phyloP scores from a whole-genome alignment of 331 rosid species.

The Dryas integrifolia region DNA sequence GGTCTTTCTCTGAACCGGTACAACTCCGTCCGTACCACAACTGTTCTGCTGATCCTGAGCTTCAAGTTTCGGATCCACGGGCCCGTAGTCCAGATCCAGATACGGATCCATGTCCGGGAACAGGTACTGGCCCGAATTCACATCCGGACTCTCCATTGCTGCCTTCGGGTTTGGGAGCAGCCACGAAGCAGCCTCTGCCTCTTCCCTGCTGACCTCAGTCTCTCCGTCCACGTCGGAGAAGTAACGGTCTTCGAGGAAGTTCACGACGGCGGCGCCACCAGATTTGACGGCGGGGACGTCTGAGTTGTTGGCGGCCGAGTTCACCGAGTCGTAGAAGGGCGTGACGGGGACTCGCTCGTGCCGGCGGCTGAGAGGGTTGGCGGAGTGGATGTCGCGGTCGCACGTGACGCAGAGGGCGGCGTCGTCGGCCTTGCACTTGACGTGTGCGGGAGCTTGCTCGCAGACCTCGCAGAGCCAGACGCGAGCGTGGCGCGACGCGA shows the following conservation, averaged over 20 bases:
- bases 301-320: conserved; percentile 6
- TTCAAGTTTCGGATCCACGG: conserved; percentile 52
- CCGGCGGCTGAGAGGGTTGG: conserved; percentile 84
- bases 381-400: conserved; percentile 86
- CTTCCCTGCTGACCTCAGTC: conserved; percentile 67
- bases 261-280: conserved; percentile 8
- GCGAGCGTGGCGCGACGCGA: conserved; percentile 95
- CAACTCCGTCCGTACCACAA: conserved; percentile 71
- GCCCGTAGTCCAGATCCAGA: conserved; percentile 68
- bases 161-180: conserved; percentile 66
- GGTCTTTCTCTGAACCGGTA: conserved; percentile 60
- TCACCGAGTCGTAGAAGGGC: conserved; percentile 51
- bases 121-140: conserved; percentile 47
- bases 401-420: conserved; percentile 79
- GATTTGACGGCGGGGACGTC: conserved; percentile 11
- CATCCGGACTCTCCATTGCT: conserved; percentile 48
- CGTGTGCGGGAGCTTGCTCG: conserved; percentile 89
- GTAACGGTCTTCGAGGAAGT: conserved; percentile 51
- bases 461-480: conserved; percentile 85
- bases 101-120: conserved; percentile 63
- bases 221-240: conserved; percentile 46
- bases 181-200: conserved; percentile 95
- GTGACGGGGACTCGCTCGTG: conserved; percentile 68
- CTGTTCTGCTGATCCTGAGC: conserved; percentile 53
- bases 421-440: conserved; percentile 92